Evolutionary conservation across 768 basidiomycete species (phyloP).

Genomic region (Serendipita vermifera): DNA sequence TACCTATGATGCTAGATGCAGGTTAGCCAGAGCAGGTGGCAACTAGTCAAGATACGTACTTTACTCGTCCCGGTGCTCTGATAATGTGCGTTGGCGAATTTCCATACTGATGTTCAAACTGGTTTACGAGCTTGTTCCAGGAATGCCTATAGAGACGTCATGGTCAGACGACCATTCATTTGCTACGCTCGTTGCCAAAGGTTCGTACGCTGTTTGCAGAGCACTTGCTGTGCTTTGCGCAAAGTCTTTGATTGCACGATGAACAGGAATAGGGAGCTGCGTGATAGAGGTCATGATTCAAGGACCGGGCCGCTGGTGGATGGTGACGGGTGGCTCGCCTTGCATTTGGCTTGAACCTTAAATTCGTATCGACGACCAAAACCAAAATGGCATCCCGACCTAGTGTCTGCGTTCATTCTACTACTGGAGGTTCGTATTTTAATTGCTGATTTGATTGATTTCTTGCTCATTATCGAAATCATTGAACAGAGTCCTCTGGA

Average conservation of each 20-base stretch:
- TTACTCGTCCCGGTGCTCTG: slow-evolving; percentile 69
- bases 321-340: not conserved
- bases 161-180: not conserved
- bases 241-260: not conserved
- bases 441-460: not conserved
- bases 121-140: slow-evolving; percentile 47
- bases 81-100: slow-evolving; percentile 55
- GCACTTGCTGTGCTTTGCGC: not conserved
- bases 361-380: slow-evolving; percentile 4
- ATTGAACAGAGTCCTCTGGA: slow-evolving; percentile 56
- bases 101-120: slow-evolving; percentile 54
- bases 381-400: slow-evolving; percentile 87
- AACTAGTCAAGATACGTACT: slow-evolving; percentile 30
- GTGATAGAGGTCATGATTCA: not conserved
- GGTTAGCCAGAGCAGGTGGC: not conserved
- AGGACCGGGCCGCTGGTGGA: not conserved
- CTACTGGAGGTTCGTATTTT: slow-evolving; percentile 49
- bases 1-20: slow-evolving; percentile 12
- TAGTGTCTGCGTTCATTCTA: slow-evolving; percentile 71
- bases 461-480: slow-evolving; percentile 1
- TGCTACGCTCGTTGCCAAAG: not conserved
- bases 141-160: slow-evolving; percentile 17
- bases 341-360: not conserved
- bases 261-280: not conserved
- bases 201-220: not conserved